Conservation (phyloP, 768 basidiomycete species). For the Phlegmacium glaucopus region DNA sequence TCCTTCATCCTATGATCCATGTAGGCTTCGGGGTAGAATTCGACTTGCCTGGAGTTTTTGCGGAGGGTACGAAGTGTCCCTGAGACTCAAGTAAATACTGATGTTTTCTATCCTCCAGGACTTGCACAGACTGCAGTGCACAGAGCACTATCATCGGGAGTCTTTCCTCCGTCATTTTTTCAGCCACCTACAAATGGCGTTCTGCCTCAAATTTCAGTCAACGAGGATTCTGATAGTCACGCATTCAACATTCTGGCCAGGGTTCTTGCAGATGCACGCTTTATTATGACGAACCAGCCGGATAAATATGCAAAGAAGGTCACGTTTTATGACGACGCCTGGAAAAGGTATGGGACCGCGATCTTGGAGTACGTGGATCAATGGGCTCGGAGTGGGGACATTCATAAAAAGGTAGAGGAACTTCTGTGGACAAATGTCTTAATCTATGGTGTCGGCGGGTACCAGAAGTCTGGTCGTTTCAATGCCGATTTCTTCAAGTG, state of each 20-base stretch:
- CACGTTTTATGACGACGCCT: slow-evolving; percentile 3
- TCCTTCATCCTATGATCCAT: slow-evolving; percentile 58
- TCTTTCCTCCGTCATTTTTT: slow-evolving; percentile 4
- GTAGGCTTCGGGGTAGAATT: slow-evolving; percentile 59
- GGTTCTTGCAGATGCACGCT: slow-evolving; percentile 10
- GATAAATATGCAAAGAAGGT: background rate
- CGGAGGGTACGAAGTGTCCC: slow-evolving; percentile 8
- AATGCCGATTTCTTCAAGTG: slow-evolving; percentile 52
- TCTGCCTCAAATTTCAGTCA: slow-evolving; percentile 6
- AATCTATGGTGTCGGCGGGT: slow-evolving; percentile 39
- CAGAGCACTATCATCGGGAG: background rate
- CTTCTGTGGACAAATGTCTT: slow-evolving; percentile 44
- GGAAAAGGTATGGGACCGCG: slow-evolving; percentile 27
- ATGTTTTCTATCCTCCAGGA: slow-evolving; percentile 2
- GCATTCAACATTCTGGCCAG: slow-evolving; percentile 17
- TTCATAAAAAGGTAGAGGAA: slow-evolving; percentile 49
- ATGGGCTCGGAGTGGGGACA: slow-evolving; percentile 26
- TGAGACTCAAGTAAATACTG: background rate
- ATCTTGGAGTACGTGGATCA: slow-evolving; percentile 26
- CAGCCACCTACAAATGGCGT: slow-evolving; percentile 2
- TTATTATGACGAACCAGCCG: slow-evolving; percentile 1
- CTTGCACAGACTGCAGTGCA: slow-evolving; percentile 16
- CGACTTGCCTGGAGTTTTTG: slow-evolving; percentile 28
- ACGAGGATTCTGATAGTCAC: slow-evolving; percentile 10
- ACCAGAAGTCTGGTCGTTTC: slow-evolving; percentile 22